Percentiles rank a stretch among this genome's conserved stretches.
phyloP scores from a whole-genome alignment of 1,284 basidiomycete genomes.

The Leucoagaricus sp. region DNA sequence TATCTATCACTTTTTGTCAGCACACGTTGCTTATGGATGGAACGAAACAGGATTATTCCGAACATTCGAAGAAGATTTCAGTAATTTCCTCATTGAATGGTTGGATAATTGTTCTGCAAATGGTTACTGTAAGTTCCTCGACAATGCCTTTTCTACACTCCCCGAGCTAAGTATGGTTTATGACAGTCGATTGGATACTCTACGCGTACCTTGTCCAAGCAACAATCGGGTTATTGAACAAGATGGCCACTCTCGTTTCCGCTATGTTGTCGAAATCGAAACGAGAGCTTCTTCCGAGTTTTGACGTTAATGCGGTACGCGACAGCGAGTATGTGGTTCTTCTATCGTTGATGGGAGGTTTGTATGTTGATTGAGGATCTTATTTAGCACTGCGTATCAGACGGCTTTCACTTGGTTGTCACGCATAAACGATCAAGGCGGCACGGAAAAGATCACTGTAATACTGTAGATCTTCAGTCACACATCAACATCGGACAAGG shows the following conservation, averaged over 20 bases:
- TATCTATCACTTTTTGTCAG: too few relatives aligned
- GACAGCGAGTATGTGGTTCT: constrained; percentile 35
- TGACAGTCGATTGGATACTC: constrained; percentile 59
- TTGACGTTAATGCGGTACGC: constrained; percentile 25
- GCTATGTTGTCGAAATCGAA: constrained; percentile 28
- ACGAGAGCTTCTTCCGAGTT: constrained; percentile 26
- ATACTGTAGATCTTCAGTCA: constrained; percentile 50
- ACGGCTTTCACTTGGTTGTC: constrained; percentile 44
- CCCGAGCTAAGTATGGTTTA: not conserved
- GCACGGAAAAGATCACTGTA: constrained; percentile 38
- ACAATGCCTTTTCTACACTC: not conserved
- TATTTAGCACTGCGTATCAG: constrained; percentile 26
- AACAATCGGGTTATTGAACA: constrained; percentile 41
- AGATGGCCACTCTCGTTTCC: constrained; percentile 34
- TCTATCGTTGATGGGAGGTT: not conserved
- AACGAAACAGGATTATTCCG: too few relatives aligned
- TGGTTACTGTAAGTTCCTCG: constrained; percentile 48
- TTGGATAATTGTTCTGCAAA: constrained; percentile 50
- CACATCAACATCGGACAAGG: constrained; percentile 54
- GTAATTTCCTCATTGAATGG: constrained; percentile 53
- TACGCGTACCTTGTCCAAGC: constrained; percentile 50
- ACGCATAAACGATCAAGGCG: constrained; percentile 25
- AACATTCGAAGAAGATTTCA: constrained; percentile 48
- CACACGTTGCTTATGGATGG: too few relatives aligned
- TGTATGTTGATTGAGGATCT: not conserved